Base-by-base conservation (phyloP, 2,329 filamentous ascomycete genomes). In the Plenodomus tracheiphilus region DNA sequence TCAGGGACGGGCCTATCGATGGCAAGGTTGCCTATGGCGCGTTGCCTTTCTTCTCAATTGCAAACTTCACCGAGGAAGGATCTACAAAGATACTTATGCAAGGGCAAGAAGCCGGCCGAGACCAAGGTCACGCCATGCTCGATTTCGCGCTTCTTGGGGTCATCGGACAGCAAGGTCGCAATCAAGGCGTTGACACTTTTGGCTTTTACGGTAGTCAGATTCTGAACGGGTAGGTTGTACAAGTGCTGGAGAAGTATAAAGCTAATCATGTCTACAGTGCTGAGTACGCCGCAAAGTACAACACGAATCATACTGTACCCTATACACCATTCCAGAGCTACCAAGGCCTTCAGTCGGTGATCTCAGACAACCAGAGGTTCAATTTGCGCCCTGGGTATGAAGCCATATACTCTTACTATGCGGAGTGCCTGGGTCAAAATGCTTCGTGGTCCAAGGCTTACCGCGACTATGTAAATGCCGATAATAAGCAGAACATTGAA, bases 121-220 rank as follows among this genome's bases (percentile, higher is more conserved):
- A 79, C 47, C 77, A 79, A 51, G 76, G 75, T 4, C 77, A 79
- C 51, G 56, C 74, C 1, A 70, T 68, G 13, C 61, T 79, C 4
- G 70, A 73, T 47, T 66, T 76, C n/a, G 63, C 66, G 0, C 57
- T 77, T 4, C 46, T 76, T 2, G 75, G 74, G 2, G 65, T 69
- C 1, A 57, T 79, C 37, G 74, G 69, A 1, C 74, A 77, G 58
- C 70, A 73, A 53, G 69, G 70, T 0, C 74, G 71, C 45, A 78
- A 75, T 47, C 76, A 78, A 51, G 75, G 74, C 1, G 62, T 66
- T 5, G 74, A 77, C 44, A 53, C 78, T 3, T 78, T 75, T 52
- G 64, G 51, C 0, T 62, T 69, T 8, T 49, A 60, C 7, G 47
- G 61, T 28, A 68, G 75, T 54, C 58, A 56, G 4, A 74, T 76